phyloP scores from a whole-genome alignment of 2,329 filamentous ascomycete species.

The Eutypella sp. region DNA sequence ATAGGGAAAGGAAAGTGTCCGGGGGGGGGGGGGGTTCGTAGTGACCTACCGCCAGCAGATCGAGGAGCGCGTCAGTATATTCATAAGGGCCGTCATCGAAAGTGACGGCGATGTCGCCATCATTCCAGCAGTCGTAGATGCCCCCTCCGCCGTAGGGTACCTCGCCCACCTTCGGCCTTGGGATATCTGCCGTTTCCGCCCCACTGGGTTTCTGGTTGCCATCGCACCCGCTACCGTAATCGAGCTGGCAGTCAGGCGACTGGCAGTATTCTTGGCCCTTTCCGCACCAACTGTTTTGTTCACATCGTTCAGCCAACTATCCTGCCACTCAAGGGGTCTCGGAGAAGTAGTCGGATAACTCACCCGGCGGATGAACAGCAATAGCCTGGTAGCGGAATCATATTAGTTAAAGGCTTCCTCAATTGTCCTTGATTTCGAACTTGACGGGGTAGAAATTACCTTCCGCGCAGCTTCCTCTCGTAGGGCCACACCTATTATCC shows the following conservation, averaged over 20 bases:
- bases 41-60: conserved; percentile 34
- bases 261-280: conserved; percentile 20
- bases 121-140: conserved; percentile 44
- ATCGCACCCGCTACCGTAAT: conserved; percentile 42
- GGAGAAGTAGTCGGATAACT: conserved; percentile 2
- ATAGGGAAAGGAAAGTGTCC: not conserved
- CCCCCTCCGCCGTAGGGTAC: conserved; percentile 42
- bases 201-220: conserved; percentile 41
- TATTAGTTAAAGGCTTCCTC: not conserved
- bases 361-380: conserved; percentile 29
- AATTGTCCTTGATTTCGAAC: not conserved
- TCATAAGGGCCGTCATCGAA: conserved; percentile 59
- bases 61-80: conserved; percentile 55
- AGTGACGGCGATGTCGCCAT: conserved; percentile 56
- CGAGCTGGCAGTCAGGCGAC: conserved; percentile 29
- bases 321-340: not conserved
- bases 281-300: conserved; percentile 24
- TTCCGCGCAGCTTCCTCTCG: not conserved
- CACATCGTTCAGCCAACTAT: conserved; percentile 8
- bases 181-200: conserved; percentile 38
- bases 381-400: conserved; percentile 11
- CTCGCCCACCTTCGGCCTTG: conserved; percentile 40
- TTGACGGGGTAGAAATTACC: not conserved
- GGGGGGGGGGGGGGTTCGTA: not conserved
- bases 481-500: not conserved